Conservation (phyloP, 2,329 filamentous ascomycete species). For the Fusarium sp. region DNA sequence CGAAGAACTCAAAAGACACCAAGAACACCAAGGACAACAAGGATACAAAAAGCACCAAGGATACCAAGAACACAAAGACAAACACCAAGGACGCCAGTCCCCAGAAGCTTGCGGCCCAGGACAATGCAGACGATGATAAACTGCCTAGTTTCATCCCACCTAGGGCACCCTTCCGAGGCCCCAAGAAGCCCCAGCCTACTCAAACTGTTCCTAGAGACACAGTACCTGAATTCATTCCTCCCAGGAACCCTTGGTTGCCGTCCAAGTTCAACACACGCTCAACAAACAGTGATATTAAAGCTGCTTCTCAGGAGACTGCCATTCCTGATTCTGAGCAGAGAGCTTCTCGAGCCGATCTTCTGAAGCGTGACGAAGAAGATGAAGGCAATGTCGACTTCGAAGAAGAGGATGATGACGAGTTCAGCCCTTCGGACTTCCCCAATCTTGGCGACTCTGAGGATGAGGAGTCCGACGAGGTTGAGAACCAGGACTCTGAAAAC, state of each 20-base stretch:
- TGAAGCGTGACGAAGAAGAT: constrained; percentile 11
- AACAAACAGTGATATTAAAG: neutral
- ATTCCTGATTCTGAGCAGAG: constrained; percentile 7
- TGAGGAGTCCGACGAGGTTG: neutral
- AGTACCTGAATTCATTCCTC: constrained; percentile 15
- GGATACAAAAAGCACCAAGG: neutral
- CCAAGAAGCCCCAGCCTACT: constrained; percentile 11
- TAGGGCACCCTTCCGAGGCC: constrained; percentile 21
- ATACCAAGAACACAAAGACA: neutral
- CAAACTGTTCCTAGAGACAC: constrained; percentile 19
- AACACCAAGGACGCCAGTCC: neutral
- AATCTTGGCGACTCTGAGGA: constrained; percentile 13
- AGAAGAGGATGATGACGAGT: constrained; percentile 20
- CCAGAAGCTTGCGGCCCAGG: neutral
- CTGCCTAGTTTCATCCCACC: constrained; percentile 26
- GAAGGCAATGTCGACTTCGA: constrained; percentile 12
- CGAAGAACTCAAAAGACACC: neutral
- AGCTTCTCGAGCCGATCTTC: constrained; percentile 4
- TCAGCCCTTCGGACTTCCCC: constrained; percentile 15
- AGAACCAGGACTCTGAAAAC: neutral
- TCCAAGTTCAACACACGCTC: constrained; percentile 24
- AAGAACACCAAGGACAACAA: neutral
- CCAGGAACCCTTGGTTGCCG: constrained; percentile 18
- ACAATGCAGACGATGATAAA: neutral
- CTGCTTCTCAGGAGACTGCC: constrained; percentile 3